These are phyloP conservation scores for Plectosphaerella sp. DNA, from an alignment of 2,329 filamentous ascomycete genomes.

Conservation along the genomic window DNA sequence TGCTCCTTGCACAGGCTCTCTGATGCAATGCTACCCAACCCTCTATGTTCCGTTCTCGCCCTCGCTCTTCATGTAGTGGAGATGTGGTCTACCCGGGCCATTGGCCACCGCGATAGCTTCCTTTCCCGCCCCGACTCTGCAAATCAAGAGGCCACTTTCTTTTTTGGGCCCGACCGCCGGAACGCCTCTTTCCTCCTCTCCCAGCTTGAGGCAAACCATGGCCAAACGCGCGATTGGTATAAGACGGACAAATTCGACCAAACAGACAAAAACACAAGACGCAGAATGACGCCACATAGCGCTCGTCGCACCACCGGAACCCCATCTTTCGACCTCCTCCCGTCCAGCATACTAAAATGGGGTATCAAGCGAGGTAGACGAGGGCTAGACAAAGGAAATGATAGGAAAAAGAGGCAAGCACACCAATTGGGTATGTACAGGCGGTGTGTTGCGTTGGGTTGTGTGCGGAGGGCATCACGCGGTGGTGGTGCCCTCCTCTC, in stretches of 20 bases:
- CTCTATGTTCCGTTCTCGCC: conserved; percentile 11
- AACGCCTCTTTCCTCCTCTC: too few relatives aligned
- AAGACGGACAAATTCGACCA: background rate
- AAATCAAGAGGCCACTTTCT: too few relatives aligned
- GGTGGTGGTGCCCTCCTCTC: conserved; percentile 30
- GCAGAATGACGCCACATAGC: conserved; percentile 6
- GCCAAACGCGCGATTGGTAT: background rate
- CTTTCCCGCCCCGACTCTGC: too few relatives aligned
- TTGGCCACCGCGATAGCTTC: too few relatives aligned
- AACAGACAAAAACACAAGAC: background rate
- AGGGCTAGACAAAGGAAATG: conserved; percentile 19
- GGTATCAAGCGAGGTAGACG: conserved; percentile 22
- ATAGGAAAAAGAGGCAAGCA: conserved; percentile 5
- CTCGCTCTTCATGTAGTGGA: conserved; percentile 12
- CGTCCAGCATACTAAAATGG: conserved; percentile 14
- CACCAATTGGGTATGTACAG: conserved; percentile 4
- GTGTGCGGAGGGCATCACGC: conserved; percentile 7
- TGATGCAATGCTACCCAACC: conserved; percentile 8
- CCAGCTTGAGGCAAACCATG: too few relatives aligned
- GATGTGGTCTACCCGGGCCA: conserved; percentile 11
- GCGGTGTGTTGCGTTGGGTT: too few relatives aligned
- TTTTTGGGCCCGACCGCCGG: too few relatives aligned
- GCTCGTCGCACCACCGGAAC: conserved; percentile 6
- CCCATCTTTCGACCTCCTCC: conserved; percentile 7
- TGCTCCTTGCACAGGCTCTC: conserved; percentile 4